These are phyloP conservation scores for Priceomyces castillae DNA, from an alignment of 805 yeast genomes.

Conservation along the genomic window DNA sequence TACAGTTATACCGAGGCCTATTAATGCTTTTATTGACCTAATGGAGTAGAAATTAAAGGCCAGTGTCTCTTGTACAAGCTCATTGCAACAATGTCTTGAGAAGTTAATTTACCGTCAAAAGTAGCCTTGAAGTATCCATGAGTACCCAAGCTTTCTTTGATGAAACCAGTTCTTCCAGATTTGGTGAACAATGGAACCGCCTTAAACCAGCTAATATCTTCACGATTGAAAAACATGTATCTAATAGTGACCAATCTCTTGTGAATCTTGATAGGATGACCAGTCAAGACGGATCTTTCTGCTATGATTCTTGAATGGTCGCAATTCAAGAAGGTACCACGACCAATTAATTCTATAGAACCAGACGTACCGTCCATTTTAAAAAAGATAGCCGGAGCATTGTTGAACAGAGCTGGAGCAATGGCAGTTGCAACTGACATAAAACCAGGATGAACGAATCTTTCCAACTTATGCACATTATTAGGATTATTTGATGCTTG, in stretches of 20 bases:
- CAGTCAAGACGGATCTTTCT: constrained; percentile 86
- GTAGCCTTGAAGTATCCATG: constrained; percentile 97
- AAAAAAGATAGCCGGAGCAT: constrained; percentile 82
- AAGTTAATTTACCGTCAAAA: constrained; percentile 83
- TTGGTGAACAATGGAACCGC: constrained; percentile 91
- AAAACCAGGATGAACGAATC: constrained; percentile 74
- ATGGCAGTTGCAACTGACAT: constrained; percentile 77
- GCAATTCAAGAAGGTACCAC: constrained; percentile 84
- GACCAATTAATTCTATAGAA: constrained; percentile 70
- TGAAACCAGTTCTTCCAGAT: constrained; percentile 89
- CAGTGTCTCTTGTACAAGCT: constrained; percentile 89
- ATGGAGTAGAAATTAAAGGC: constrained; percentile 57
- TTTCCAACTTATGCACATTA: constrained; percentile 82
- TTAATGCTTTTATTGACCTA: constrained; percentile 20
- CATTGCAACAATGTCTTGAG: constrained; percentile 94
- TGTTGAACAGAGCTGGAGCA: constrained; percentile 82
- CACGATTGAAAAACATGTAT: constrained; percentile 93
- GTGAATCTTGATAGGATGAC: constrained; percentile 94
- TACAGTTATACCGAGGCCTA: too few relatives aligned
- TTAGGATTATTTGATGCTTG: constrained; percentile 74
- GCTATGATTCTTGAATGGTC: constrained; percentile 84
- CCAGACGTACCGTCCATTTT: constrained; percentile 52
- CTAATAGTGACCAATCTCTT: constrained; percentile 87
- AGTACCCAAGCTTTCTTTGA: constrained; percentile 94
- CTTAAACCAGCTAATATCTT: constrained; percentile 86